A percentile compares a stretch with the other conserved stretches of the same genome.
Conservation (phyloP, 2,329 filamentous ascomycete species). For the Ascochyta lentis region DNA sequence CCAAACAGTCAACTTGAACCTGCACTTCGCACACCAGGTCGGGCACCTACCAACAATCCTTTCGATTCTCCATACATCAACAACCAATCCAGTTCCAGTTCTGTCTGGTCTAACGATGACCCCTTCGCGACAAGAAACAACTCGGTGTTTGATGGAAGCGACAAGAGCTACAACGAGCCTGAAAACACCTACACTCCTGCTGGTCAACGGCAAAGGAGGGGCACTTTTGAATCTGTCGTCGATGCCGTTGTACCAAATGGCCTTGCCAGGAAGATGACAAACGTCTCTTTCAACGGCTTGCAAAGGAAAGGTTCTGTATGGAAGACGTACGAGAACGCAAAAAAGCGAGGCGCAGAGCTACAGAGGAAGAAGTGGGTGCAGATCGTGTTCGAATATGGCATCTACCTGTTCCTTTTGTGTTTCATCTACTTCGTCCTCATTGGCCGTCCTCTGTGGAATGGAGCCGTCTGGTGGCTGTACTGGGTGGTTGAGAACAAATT, state of each 20-base stretch:
- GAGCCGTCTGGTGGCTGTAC: conserved; percentile 54
- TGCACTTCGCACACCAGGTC: conserved; percentile 8
- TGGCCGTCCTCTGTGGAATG: conserved; percentile 56
- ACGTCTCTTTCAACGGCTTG: conserved; percentile 20
- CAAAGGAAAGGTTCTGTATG: conserved; percentile 24
- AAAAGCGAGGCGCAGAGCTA: conserved; percentile 26
- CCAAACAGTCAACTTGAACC: conserved; percentile 10
- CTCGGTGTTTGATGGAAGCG: conserved; percentile 7
- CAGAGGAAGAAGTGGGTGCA: conserved; percentile 47
- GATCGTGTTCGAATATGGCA: conserved; percentile 47
- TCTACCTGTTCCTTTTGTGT: conserved; percentile 45
- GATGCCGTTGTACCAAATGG: conserved; percentile 25
- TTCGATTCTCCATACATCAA: not conserved
- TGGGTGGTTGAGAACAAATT: conserved; percentile 51
- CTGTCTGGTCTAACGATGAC: conserved; percentile 19
- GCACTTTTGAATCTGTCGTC: conserved; percentile 25
- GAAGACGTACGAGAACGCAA: conserved; percentile 34
- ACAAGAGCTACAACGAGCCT: conserved; percentile 18
- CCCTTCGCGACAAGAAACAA: conserved; percentile 20
- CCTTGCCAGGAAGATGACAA: conserved; percentile 26
- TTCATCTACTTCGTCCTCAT: conserved; percentile 58
- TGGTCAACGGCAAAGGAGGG: conserved; percentile 13
- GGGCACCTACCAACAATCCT: conserved; percentile 8
- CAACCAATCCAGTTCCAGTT: conserved; percentile 8
- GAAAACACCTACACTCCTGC: conserved; percentile 12